phyloP scores from a whole-genome alignment of 1,284 basidiomycete genomes.

The Moniliophthora roreri region DNA sequence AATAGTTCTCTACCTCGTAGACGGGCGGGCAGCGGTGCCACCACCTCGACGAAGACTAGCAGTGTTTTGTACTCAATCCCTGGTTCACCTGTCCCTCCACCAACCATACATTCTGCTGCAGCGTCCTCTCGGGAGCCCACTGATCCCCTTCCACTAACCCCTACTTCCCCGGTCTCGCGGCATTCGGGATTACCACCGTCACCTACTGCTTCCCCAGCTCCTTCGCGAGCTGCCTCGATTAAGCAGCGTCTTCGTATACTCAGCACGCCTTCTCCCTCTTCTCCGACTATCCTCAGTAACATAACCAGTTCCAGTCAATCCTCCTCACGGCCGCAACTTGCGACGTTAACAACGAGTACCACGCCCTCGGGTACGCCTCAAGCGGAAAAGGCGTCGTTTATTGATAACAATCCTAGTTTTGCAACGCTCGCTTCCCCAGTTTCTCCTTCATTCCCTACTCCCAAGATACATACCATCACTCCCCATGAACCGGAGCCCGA shows the following conservation, averaged over 20 bases:
- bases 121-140: slow-evolving; percentile 46
- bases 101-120: slow-evolving; percentile 23
- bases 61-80: slow-evolving; percentile 40
- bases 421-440: slow-evolving; percentile 49
- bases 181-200: slow-evolving; percentile 22
- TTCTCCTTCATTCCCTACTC: slow-evolving; percentile 30
- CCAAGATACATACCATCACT: slow-evolving; percentile 31
- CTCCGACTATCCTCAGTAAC: slow-evolving; percentile 15
- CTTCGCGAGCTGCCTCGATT: slow-evolving; percentile 43
- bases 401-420: slow-evolving; percentile 37
- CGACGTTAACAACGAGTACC: slow-evolving; percentile 13
- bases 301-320: slow-evolving; percentile 5
- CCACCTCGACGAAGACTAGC: slow-evolving; percentile 18
- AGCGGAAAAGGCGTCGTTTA: background rate
- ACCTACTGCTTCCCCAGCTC: slow-evolving; percentile 18
- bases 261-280: slow-evolving; percentile 49
- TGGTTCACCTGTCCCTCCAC: slow-evolving; percentile 38
- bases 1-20: slow-evolving; percentile 14
- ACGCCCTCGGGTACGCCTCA: slow-evolving; percentile 9
- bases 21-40: slow-evolving; percentile 35
- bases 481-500: slow-evolving; percentile 37
- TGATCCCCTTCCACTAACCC: slow-evolving; percentile 41
- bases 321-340: slow-evolving; percentile 17
- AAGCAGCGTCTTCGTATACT: slow-evolving; percentile 63
- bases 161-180: slow-evolving; percentile 1